These are phyloP conservation scores for Chalciporus piperatus DNA, from an alignment of 768 basidiomycete genomes.

Conservation along the genomic window DNA sequence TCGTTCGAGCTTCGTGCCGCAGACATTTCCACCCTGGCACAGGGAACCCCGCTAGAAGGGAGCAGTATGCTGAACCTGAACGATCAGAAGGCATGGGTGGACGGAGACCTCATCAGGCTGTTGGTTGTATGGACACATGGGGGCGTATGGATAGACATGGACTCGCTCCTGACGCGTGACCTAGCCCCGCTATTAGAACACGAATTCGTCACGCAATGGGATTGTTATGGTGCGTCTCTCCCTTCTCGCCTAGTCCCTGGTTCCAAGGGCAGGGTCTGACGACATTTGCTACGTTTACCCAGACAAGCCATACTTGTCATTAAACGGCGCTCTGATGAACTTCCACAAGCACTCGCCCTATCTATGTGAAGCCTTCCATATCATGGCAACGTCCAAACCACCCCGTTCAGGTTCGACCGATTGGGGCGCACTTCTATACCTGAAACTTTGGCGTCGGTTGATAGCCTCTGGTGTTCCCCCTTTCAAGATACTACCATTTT, in stretches of 20 bases:
- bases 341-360: constrained; percentile 91
- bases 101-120: constrained; percentile 89
- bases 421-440: constrained; percentile 92
- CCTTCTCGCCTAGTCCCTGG: not conserved
- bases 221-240: constrained; percentile 79
- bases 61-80: constrained; percentile 54
- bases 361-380: constrained; percentile 93
- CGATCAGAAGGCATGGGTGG: constrained; percentile 89
- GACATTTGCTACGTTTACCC: not conserved
- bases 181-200: constrained; percentile 84
- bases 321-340: constrained; percentile 95
- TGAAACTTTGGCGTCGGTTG: constrained; percentile 86
- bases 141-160: constrained; percentile 98
- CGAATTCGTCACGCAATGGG: constrained; percentile 99
- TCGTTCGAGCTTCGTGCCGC: constrained; percentile 70
- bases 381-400: constrained; percentile 73
- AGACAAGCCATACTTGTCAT: constrained; percentile 74
- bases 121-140: constrained; percentile 87
- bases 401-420: constrained; percentile 82
- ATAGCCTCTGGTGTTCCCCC: constrained; percentile 70
- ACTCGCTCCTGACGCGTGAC: constrained; percentile 87
- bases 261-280: not conserved
- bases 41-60: constrained; percentile 74
- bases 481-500: constrained; percentile 92
- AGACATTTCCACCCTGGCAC: constrained; percentile 63